Percentiles rank a stretch among this genome's conserved stretches.
Conservation (phyloP, 495 filamentous ascomycete species). For the Penicillium flavigenum region DNA sequence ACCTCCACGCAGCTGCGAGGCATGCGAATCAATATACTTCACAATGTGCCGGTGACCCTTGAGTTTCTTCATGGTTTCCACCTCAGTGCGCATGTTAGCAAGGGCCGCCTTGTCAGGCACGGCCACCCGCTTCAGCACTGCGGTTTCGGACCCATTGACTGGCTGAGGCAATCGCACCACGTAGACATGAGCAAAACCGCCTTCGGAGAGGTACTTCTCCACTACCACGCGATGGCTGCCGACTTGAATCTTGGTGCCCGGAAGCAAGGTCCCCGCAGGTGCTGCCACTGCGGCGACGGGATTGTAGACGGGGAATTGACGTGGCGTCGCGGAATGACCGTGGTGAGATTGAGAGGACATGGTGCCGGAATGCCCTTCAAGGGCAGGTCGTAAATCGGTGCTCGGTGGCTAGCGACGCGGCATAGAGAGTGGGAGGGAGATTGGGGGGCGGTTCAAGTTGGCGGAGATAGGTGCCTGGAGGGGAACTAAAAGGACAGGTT, state of each 20-base stretch:
- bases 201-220: slow-evolving; percentile 97
- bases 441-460: slow-evolving; percentile 7
- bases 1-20: slow-evolving; percentile 84
- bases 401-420: slow-evolving; percentile 26
- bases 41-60: slow-evolving; percentile 96
- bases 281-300: slow-evolving; percentile 47
- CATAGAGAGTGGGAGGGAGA: slow-evolving; percentile 23
- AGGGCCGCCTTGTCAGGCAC: slow-evolving; percentile 93
- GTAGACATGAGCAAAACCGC: slow-evolving; percentile 98
- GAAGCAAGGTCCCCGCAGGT: slow-evolving; percentile 84
- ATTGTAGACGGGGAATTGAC: slow-evolving; percentile 39
- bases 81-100: slow-evolving; percentile 95
- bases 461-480: slow-evolving; percentile 23
- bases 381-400: slow-evolving; percentile 21
- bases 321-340: slow-evolving; percentile 34
- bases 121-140: slow-evolving; percentile 94
- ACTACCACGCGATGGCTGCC: slow-evolving; percentile 92
- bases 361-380: slow-evolving; percentile 29
- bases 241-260: slow-evolving; percentile 94
- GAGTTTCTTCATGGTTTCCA: slow-evolving; percentile 98
- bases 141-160: slow-evolving; percentile 77
- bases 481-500: slow-evolving; percentile 29
- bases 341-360: slow-evolving; percentile 41
- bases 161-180: slow-evolving; percentile 80
- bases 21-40: slow-evolving; percentile 97